Percentiles rank a stretch among this genome's conserved stretches.
phyloP scores from a whole-genome alignment of 1,139 yeast species.

The Suhomyces bribrorum region DNA sequence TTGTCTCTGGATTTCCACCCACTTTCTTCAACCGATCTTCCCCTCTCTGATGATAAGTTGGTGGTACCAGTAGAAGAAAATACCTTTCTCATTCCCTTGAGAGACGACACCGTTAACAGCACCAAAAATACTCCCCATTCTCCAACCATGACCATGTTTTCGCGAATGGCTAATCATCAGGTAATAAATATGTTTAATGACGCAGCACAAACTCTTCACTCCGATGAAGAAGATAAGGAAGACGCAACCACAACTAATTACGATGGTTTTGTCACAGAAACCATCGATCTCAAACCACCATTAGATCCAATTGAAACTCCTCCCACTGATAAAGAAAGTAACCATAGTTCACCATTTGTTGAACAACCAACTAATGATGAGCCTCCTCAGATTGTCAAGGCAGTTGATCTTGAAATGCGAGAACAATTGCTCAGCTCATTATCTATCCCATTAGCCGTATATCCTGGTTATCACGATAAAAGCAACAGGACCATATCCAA shows the following conservation, averaged over 20 bases:
- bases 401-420: constrained; percentile 29
- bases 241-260: constrained; percentile 38
- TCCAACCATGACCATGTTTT: constrained; percentile 78
- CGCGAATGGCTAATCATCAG: constrained; percentile 76
- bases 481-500: constrained; percentile 26
- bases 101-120: constrained; percentile 24
- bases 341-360: constrained; percentile 49
- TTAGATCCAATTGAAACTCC: constrained; percentile 27
- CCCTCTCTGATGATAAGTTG: not conserved
- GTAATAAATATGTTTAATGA: constrained; percentile 76
- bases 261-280: constrained; percentile 57
- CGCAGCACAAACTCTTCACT: constrained; percentile 41
- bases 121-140: constrained; percentile 41
- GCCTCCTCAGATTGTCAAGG: constrained; percentile 28
- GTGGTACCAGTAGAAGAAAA: constrained; percentile 1
- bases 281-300: constrained; percentile 26
- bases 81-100: constrained; percentile 39
- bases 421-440: constrained; percentile 26
- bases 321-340: constrained; percentile 32
- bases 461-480: constrained; percentile 31
- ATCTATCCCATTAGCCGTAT: constrained; percentile 27
- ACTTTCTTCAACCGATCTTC: too few species aligned
- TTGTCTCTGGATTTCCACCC: too few species aligned
- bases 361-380: constrained; percentile 33
- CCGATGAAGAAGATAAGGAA: constrained; percentile 35